Base-by-base conservation (phyloP, 2,329 filamentous ascomycete species). In the Aspergillus calidoustus region DNA sequence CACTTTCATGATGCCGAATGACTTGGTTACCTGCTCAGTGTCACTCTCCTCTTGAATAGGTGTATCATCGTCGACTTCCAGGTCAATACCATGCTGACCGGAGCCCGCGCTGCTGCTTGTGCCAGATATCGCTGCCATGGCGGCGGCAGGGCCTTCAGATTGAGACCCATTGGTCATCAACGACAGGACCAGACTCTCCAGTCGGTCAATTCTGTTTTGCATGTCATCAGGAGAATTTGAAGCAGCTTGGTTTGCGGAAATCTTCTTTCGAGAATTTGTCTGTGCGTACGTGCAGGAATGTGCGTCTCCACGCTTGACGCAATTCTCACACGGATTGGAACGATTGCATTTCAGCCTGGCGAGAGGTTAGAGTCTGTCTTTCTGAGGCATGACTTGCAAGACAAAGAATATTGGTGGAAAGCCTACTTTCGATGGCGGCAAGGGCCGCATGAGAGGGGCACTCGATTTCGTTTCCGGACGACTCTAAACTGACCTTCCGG, bases 161-260 rank as follows among this genome's bases (percentile, higher is more conserved):
- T 86, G 82, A n/a, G 83, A 85, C 60, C 92, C 92, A 76, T 91
- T 93, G 73, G 94, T 94, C 94, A 98, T 97, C 73, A 98, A 79
- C 30, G 92, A 96, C 67, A 98, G 80, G 64, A 98, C 94, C 76
- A 98, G 82, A 69, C 91, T 91, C 84, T 98, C 94, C 68, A 98
- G 84, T 71, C 94, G 88, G 81, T 98, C 93, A 80, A 98, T 98
- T 76, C 95, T 91, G 74, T 96, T 96, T 81, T 98, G 94, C 94
- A 98, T 97, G 78, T 97, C 94, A 84, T 97, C 93, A 54, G 94
- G 92, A 69, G 85, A 83, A 60, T 84, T 83, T 79, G 86, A 79
- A 55, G 80, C 68, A 58, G 80, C 85, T 77, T 89, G 86, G 72
- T 82, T 83, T 43, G 78, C 69, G 8, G 71, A 70, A 60, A 77